Evolutionary conservation across 2,329 filamentous ascomycete species (phyloP).

Genomic region (Cercospora brassicicola): DNA sequence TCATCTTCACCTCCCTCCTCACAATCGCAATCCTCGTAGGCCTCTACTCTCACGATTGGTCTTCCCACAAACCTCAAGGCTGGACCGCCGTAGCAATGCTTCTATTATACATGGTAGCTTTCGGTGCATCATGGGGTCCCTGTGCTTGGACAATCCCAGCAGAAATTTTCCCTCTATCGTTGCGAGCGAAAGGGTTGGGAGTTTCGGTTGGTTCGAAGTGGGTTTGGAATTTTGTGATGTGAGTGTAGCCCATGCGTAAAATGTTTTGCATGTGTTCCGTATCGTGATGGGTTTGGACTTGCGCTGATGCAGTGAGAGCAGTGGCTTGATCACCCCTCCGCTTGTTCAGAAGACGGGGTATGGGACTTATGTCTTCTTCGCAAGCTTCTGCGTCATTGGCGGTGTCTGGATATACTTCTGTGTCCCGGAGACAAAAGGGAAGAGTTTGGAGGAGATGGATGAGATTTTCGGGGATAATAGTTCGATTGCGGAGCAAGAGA

Average conservation of each 20-base stretch:
- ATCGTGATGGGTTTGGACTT: too few relatives aligned
- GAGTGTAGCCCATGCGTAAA: background rate
- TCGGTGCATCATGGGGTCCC: slow-evolving; percentile 56
- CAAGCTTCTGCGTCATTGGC: slow-evolving; percentile 53
- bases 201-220: slow-evolving; percentile 45
- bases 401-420: slow-evolving; percentile 56
- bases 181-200: slow-evolving; percentile 66
- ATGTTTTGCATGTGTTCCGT: too few relatives aligned
- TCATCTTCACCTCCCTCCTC: slow-evolving; percentile 52
- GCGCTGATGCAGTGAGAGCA: too few relatives aligned
- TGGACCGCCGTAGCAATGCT: slow-evolving; percentile 36
- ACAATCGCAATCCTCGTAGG: slow-evolving; percentile 58
- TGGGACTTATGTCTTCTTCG: slow-evolving; percentile 63
- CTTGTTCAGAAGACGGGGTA: slow-evolving; percentile 54
- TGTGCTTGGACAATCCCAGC: slow-evolving; percentile 41
- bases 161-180: slow-evolving; percentile 64
- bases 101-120: slow-evolving; percentile 42
- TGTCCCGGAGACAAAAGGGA: slow-evolving; percentile 59
- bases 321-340: slow-evolving; percentile 44
- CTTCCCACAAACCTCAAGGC: slow-evolving; percentile 51
- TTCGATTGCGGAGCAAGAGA: slow-evolving; percentile 30
- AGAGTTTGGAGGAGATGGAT: slow-evolving; percentile 36
- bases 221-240: slow-evolving; percentile 62
- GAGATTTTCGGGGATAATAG: slow-evolving; percentile 32
- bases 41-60: slow-evolving; percentile 48